A percentile compares a stretch with the other conserved stretches of the same genome.
Evolutionary conservation across 2,329 filamentous ascomycete genomes (phyloP).

Genomic region (Talaromyces sp.): DNA sequence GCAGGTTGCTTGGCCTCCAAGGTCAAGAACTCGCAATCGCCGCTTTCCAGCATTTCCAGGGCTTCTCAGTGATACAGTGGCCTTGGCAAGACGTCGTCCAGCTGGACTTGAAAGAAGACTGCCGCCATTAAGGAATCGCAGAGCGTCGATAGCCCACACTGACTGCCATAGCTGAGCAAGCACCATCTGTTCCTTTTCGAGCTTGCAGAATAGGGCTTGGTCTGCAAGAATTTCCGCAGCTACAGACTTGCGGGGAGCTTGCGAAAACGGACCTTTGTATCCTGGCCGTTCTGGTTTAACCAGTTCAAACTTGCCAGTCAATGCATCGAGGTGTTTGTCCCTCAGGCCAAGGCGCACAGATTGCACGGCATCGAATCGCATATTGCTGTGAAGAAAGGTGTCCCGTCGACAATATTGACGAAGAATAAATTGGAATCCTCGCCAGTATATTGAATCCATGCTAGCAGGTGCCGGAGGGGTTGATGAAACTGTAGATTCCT

Average conservation of each 20-base stretch:
- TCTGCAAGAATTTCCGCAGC: constrained; percentile 56
- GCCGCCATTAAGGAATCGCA: constrained; percentile 56
- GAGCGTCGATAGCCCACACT: constrained; percentile 59
- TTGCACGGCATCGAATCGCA: constrained; percentile 84
- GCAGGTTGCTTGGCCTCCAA: constrained; percentile 76
- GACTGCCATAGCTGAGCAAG: constrained; percentile 61
- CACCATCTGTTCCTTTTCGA: constrained; percentile 75
- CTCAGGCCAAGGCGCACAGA: constrained; percentile 70
- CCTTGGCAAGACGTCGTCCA: constrained; percentile 29
- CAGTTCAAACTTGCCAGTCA: constrained; percentile 80
- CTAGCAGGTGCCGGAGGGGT: constrained; percentile 37
- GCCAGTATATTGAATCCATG: constrained; percentile 79
- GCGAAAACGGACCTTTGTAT: constrained; percentile 64
- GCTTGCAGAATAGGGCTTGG: constrained; percentile 31
- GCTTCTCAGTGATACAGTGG: constrained; percentile 17
- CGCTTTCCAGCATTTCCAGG: constrained; percentile 26
- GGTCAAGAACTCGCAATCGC: constrained; percentile 70
- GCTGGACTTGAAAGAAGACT: constrained; percentile 54
- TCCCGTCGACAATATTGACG: constrained; percentile 63
- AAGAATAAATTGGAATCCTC: constrained; percentile 72
- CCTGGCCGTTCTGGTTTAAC: constrained; percentile 65
- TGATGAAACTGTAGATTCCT: constrained; percentile 30
- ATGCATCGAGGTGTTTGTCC: constrained; percentile 69
- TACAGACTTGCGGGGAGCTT: constrained; percentile 65
- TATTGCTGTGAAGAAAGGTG: constrained; percentile 76